These are phyloP conservation scores for Tylopilus intermedius DNA, from an alignment of 768 basidiomycete genomes.

Conservation along the genomic window DNA sequence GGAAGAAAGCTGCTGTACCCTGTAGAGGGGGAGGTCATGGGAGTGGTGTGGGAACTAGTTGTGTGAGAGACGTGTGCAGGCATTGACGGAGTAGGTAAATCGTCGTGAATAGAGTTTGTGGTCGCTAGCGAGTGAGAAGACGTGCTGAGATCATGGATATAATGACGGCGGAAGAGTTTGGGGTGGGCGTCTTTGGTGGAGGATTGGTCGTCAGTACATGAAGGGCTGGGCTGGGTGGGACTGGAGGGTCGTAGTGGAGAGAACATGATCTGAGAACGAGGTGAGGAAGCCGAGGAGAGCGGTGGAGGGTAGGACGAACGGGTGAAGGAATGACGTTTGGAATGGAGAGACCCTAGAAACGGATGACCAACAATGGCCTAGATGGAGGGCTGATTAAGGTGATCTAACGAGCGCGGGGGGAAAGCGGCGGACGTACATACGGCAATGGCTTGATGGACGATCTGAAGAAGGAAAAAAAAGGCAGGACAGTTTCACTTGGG, in stretches of 20 bases:
- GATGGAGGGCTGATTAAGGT: background rate
- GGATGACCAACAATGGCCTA: conserved; percentile 16
- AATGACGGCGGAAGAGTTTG: conserved; percentile 11
- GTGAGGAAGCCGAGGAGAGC: background rate
- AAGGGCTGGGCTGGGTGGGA: conserved; percentile 14
- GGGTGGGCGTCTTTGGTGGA: conserved; percentile 1
- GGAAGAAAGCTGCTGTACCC: conserved; percentile 18
- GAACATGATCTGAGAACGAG: conserved; percentile 17
- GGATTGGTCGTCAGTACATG: conserved; percentile 17
- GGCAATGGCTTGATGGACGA: conserved; percentile 1
- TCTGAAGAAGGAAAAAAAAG: background rate
- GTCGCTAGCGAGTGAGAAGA: conserved; percentile 19
- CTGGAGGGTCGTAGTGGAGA: background rate
- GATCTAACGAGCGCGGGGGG: background rate
- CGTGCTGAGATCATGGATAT: conserved; percentile 9
- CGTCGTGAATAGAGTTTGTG: conserved; percentile 7
- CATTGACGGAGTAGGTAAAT: conserved; percentile 6
- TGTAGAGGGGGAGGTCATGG: conserved; percentile 24
- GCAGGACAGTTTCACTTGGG: background rate
- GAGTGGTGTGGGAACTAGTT: conserved; percentile 23
- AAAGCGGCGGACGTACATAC: conserved; percentile 18
- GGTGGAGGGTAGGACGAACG: background rate
- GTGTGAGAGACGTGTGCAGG: background rate
- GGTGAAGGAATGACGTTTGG: background rate
- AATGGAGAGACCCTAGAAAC: conserved; percentile 14